Conservation (phyloP, 768 basidiomycete species). For the Panaeolus papilionaceus region DNA sequence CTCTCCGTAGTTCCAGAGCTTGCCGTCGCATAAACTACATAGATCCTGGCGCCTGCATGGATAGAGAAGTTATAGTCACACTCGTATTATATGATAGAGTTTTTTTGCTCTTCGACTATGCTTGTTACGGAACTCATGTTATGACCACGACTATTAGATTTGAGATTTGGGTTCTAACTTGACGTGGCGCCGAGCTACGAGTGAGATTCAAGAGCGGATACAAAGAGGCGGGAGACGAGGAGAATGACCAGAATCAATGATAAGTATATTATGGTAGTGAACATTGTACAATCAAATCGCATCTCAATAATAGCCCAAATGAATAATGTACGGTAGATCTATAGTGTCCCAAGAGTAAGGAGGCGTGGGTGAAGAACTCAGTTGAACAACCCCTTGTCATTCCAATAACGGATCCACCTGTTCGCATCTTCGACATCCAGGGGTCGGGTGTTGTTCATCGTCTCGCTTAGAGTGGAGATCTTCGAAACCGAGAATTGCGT, state of each 20-base stretch:
- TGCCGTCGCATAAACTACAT: background rate
- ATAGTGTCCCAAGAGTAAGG: background rate
- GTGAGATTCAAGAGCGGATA: too few species aligned
- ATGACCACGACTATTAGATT: too few species aligned
- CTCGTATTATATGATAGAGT: too few species aligned
- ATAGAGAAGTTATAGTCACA: too few species aligned
- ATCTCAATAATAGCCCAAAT: background rate
- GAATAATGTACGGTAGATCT: background rate
- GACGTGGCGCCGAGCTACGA: too few species aligned
- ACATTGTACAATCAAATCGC: background rate
- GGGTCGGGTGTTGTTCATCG: slow-evolving; percentile 35
- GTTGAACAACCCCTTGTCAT: slow-evolving; percentile 9
- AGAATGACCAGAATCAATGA: background rate
- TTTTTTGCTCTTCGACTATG: too few species aligned
- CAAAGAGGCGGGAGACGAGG: background rate
- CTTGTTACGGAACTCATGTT: too few species aligned
- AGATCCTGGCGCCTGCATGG: too few species aligned
- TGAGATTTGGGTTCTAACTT: too few species aligned
- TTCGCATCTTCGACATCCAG: slow-evolving; percentile 33
- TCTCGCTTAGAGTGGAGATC: slow-evolving; percentile 37
- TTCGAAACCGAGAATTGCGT: slow-evolving; percentile 35
- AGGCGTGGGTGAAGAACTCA: background rate
- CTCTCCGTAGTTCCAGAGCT: background rate
- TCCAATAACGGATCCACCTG: slow-evolving; percentile 48
- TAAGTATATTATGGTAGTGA: background rate